Conservation (phyloP, 768 basidiomycete genomes). For the Lyophyllum shimeji region DNA sequence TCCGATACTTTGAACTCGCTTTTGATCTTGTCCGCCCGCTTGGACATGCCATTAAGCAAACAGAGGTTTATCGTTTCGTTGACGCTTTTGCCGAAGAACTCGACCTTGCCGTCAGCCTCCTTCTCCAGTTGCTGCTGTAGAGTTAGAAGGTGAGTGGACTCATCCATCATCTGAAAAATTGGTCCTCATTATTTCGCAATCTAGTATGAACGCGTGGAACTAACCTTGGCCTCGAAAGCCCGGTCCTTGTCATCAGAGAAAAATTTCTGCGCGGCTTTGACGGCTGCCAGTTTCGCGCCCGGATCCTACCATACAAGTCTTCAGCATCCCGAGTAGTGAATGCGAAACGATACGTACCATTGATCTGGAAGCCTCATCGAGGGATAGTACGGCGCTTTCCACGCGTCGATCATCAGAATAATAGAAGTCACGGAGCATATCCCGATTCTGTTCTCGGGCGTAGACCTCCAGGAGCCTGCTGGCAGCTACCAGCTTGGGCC, state of each 20-base stretch:
- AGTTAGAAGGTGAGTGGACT: constrained; percentile 70
- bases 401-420: constrained; percentile 96
- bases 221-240: constrained; percentile 85
- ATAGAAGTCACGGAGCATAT: constrained; percentile 94
- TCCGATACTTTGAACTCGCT: constrained; percentile 93
- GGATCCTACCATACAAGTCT: constrained; percentile 57
- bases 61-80: constrained; percentile 85
- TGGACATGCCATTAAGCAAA: constrained; percentile 75
- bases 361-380: constrained; percentile 78
- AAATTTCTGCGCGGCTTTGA: constrained; percentile 87
- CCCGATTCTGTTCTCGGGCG: constrained; percentile 85
- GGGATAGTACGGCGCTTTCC: constrained; percentile 85
- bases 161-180: constrained; percentile 81
- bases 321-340: not conserved
- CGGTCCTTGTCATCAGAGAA: constrained; percentile 95
- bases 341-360: constrained; percentile 38
- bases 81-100: constrained; percentile 81
- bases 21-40: constrained; percentile 87
- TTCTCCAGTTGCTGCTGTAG: constrained; percentile 88
- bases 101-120: constrained; percentile 75
- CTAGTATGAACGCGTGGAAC: not conserved
- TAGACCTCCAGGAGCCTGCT: constrained; percentile 85
- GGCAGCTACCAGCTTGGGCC: constrained; percentile 69
- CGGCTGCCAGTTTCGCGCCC: constrained; percentile 61
- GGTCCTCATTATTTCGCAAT: not conserved